phyloP scores from a whole-genome alignment of 306 rosid species.

The cucumber (Cucumis sativus) region Cucumber_9930_V3 NC_026655.2:15927501-15928000 shows the following conservation, averaged over 20 bases:
- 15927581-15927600: not conserved
- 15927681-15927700: not conserved
- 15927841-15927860: not conserved
- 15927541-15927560: not conserved
- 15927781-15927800: not conserved
- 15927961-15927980: not conserved
- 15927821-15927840: not conserved
- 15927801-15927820: not conserved
- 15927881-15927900: not conserved
- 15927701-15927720: not conserved
- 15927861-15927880: not conserved
- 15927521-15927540: not conserved
- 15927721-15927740: not conserved
- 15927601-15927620: not conserved
- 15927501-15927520: conserved; percentile 19
- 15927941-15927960: not conserved
- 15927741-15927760: not conserved
- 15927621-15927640: not conserved
- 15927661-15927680: not conserved
- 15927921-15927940: not conserved
- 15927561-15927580: conserved; percentile 1
- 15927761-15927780: not conserved
- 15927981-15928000: not conserved
- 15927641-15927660: not conserved
- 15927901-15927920: not conserved